Evolutionary conservation across 176 grass and related monocot species (phyloP).

Genomic region (Paspalum notatum): DNA sequence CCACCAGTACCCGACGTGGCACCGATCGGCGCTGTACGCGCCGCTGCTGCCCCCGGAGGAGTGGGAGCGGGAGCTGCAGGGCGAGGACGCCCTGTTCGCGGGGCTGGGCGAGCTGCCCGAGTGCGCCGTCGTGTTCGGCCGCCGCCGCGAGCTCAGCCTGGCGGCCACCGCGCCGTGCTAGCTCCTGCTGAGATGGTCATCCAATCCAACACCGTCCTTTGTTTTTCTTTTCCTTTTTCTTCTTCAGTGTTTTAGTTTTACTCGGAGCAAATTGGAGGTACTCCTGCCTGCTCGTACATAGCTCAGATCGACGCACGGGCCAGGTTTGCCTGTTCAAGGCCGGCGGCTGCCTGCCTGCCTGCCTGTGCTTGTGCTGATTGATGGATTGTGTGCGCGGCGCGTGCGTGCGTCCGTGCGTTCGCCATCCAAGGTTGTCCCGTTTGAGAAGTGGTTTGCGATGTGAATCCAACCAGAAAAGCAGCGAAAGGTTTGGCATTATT

Average conservation of each 20-base stretch:
- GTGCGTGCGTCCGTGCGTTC: constrained; percentile 9
- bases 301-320: constrained; percentile 38
- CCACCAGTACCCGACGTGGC: constrained; percentile 53
- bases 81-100: constrained; percentile 85
- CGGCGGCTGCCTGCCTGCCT: background rate
- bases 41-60: constrained; percentile 56
- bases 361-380: background rate
- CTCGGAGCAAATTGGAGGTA: constrained; percentile 42
- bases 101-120: constrained; percentile 93
- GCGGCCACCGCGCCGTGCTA: constrained; percentile 55
- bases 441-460: constrained; percentile 28
- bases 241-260: constrained; percentile 24
- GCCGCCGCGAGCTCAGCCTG: constrained; percentile 45
- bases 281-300: constrained; percentile 36
- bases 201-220: background rate
- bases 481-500: constrained; percentile 43
- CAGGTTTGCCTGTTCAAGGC: constrained; percentile 11
- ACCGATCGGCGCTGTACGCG: constrained; percentile 50
- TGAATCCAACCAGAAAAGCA: constrained; percentile 35
- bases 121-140: constrained; percentile 78
- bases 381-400: no score
- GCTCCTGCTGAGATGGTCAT: constrained; percentile 2
- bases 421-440: constrained; percentile 33
- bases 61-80: constrained; percentile 55
- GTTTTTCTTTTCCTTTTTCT: background rate